A percentile compares a stretch with the other conserved stretches of the same genome.
These are phyloP conservation scores for Grosmannia serpens DNA, from an alignment of 2,329 filamentous ascomycete species.

Conservation along the genomic window DNA sequence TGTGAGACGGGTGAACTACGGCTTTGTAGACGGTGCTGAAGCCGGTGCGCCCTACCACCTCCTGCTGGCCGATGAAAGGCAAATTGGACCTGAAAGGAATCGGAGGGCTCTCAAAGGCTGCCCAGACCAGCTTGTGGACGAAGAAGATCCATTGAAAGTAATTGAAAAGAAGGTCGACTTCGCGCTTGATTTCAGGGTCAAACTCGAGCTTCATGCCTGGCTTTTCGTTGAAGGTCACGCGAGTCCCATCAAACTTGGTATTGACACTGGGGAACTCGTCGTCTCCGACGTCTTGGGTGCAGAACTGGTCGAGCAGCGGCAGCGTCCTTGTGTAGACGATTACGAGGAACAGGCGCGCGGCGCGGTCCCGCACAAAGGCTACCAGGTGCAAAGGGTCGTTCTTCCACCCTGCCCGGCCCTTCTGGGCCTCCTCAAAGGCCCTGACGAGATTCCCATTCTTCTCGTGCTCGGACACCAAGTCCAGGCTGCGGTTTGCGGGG, in stretches of 20 bases:
- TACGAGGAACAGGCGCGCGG: neutral
- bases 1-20: neutral
- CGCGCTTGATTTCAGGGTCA: neutral
- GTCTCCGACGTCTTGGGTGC: neutral
- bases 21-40: neutral
- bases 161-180: neutral
- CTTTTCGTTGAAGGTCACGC: neutral
- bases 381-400: neutral
- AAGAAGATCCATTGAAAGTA: neutral
- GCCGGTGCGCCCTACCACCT: neutral
- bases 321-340: neutral
- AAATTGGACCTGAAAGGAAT: neutral
- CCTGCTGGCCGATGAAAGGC: neutral
- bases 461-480: neutral
- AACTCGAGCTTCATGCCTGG: neutral
- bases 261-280: neutral
- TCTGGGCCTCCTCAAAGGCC: neutral
- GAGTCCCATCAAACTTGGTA: neutral
- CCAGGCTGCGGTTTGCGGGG: neutral
- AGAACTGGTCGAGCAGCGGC: neutral
- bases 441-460: neutral
- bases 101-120: neutral
- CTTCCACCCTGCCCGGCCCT: neutral
- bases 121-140: neutral
- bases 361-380: neutral